These are phyloP conservation scores for Penicillium subrubescens DNA, from an alignment of 495 filamentous ascomycete species.

Conservation along the genomic window DNA sequence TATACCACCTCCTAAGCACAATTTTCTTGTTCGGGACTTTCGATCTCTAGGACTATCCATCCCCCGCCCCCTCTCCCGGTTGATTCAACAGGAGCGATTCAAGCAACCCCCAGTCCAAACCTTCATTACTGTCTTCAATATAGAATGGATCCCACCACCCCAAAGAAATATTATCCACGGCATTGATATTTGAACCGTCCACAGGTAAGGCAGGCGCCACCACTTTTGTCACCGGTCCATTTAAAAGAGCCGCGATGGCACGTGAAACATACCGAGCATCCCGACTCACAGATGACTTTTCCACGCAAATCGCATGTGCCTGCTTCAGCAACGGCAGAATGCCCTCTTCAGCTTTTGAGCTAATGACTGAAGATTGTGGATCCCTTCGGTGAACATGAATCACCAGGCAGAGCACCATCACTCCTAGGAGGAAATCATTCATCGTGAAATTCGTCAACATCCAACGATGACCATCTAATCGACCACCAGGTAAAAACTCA, in stretches of 20 bases:
- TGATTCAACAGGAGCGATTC: not conserved
- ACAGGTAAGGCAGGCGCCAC: not conserved
- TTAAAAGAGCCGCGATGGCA: not conserved
- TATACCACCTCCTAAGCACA: no score
- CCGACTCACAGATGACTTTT: not conserved
- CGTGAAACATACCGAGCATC: conserved; percentile 3
- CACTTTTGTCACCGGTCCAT: not conserved
- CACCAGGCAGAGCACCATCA: conserved; percentile 21
- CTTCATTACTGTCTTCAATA: not conserved
- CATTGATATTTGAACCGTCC: not conserved
- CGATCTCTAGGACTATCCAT: not conserved
- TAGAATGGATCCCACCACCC: not conserved
- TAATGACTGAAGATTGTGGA: not conserved
- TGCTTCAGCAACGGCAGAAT: not conserved
- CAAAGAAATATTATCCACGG: not conserved
- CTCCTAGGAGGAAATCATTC: conserved; percentile 23
- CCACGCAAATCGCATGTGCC: not conserved
- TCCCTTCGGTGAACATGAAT: conserved; percentile 3
- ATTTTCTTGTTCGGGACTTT: not conserved
- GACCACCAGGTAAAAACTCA: conserved; percentile 13
- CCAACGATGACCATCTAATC: conserved; percentile 25
- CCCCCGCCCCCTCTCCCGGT: not conserved
- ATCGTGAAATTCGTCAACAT: conserved; percentile 25
- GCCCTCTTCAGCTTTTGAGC: not conserved
- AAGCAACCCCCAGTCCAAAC: not conserved